Percentiles rank a stretch among this genome's conserved stretches.
phyloP scores from a whole-genome alignment of 441 rosid species.

The Cnidoscolus chayamansa region DNA sequence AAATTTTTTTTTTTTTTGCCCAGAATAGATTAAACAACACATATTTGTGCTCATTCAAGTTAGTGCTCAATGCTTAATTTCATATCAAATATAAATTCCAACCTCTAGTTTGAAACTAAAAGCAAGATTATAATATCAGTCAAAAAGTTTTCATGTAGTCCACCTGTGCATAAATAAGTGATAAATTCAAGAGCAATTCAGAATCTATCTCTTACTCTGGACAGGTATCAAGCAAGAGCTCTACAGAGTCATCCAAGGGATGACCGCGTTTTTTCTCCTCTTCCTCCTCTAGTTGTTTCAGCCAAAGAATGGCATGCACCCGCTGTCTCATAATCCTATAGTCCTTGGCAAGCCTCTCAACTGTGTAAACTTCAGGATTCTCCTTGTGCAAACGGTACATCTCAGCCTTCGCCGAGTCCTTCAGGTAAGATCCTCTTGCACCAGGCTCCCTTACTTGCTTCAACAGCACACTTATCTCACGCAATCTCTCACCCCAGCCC shows the following conservation, averaged over 20 bases:
- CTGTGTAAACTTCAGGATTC: conserved; percentile 69
- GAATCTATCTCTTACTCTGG: conserved; percentile 59
- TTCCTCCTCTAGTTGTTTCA: conserved; percentile 80
- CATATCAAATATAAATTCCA: not conserved
- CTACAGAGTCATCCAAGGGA: conserved; percentile 82
- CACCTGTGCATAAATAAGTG: not conserved
- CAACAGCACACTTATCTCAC: conserved; percentile 47
- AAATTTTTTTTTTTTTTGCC: not conserved
- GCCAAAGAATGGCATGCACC: conserved; percentile 88
- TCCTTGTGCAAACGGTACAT: conserved; percentile 83
- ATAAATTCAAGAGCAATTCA: too few relatives aligned
- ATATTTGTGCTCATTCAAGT: not conserved
- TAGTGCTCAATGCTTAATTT: not conserved
- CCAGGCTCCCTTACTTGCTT: conserved; percentile 84
- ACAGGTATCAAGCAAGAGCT: conserved; percentile 73
- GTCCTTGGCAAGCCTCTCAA: conserved; percentile 79
- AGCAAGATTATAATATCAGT: not conserved
- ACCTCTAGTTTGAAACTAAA: not conserved
- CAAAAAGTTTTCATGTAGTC: not conserved
- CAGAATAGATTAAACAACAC: not conserved
- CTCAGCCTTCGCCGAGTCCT: conserved; percentile 83
- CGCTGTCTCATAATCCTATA: conserved; percentile 88
- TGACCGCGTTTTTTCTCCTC: conserved; percentile 78
- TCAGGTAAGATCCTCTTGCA: conserved; percentile 74
- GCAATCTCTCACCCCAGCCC: conserved; percentile 52